Evolutionary conservation across 768 basidiomycete genomes (phyloP).

Genomic region (Trametes villosa): DNA sequence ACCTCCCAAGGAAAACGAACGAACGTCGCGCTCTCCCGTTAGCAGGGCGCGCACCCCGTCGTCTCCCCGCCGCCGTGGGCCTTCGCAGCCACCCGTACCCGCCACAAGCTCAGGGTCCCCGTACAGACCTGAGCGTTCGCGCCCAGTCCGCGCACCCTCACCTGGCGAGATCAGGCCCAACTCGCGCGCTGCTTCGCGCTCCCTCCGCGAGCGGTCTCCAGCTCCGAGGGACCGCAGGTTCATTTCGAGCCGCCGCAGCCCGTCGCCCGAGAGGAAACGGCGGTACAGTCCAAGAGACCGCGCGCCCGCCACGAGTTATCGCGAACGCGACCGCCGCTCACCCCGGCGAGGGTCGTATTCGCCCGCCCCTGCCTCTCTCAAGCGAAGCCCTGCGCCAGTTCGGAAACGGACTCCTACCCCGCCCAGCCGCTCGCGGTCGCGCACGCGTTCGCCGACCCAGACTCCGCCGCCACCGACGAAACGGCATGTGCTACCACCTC

Average conservation of each 20-base stretch:
- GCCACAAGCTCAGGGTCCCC: constrained; percentile 21
- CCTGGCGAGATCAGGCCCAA: constrained; percentile 18
- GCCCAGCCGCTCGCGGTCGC: constrained; percentile 21
- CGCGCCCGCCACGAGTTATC: constrained; percentile 1
- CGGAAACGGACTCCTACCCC: constrained; percentile 1
- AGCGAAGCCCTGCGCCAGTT: constrained; percentile 2
- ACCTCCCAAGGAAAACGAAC: constrained; percentile 2
- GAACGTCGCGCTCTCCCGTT: constrained; percentile 7
- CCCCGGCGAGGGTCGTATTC: constrained; percentile 16
- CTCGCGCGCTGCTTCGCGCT: constrained; percentile 19
- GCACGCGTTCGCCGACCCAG: constrained; percentile 16
- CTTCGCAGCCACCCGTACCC: constrained; percentile 13
- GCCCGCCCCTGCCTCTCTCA: constrained; percentile 9
- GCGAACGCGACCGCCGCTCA: constrained; percentile 16
- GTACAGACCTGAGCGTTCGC: constrained; percentile 15
- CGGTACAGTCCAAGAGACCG: constrained; percentile 11
- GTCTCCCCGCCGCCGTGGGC: constrained; percentile 6
- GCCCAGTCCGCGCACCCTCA: constrained; percentile 11
- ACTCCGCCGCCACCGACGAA: constrained; percentile 21
- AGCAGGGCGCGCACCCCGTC: constrained; percentile 20
- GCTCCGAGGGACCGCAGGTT: constrained; percentile 7
- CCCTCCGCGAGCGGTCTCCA: constrained; percentile 13
- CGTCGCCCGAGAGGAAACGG: constrained; percentile 23
- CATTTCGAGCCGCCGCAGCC: constrained; percentile 12
- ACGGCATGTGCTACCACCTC: constrained; percentile 17